phyloP scores from a whole-genome alignment of 1,284 basidiomycete genomes.

The Chondrostereum purpureum region DNA sequence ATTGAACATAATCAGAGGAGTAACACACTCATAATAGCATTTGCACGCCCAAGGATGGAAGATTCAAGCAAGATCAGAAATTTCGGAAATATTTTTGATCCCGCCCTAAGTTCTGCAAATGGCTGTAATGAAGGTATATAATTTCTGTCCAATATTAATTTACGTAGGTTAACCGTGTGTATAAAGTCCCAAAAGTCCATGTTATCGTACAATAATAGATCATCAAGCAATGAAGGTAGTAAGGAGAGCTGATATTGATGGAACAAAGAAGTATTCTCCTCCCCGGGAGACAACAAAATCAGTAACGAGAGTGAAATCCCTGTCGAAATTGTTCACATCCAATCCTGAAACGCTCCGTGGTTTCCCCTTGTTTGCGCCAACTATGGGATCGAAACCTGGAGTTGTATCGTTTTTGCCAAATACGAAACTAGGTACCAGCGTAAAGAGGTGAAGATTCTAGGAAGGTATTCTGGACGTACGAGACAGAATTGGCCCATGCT shows the following conservation, averaged over 20 bases:
- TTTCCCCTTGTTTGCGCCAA: conserved; percentile 9
- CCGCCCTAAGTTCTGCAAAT: no score
- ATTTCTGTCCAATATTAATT: no score
- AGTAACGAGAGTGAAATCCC: conserved; percentile 7
- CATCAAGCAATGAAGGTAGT: conserved; percentile 10
- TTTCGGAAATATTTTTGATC: no score
- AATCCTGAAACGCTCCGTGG: conserved; percentile 15
- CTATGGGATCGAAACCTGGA: conserved; percentile 20
- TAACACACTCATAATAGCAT: no score
- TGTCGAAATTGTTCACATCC: conserved; percentile 11
- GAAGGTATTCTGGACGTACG: conserved; percentile 8
- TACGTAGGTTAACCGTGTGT: no score
- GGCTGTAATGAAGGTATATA: no score
- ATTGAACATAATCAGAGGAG: no score
- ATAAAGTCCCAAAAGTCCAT: background rate
- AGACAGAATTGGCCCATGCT: conserved; percentile 22
- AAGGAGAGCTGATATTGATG: conserved; percentile 22
- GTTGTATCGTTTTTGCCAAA: conserved; percentile 1
- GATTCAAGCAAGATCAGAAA: no score
- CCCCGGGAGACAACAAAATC: conserved; percentile 27
- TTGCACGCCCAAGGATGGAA: no score
- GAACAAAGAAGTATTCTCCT: conserved; percentile 32
- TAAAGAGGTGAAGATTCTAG: conserved; percentile 11
- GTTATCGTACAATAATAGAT: background rate
- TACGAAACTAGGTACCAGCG: conserved; percentile 2